Conservation (phyloP, 495 filamentous ascomycete species). For the Barbatosphaeria neglecta region DNA sequence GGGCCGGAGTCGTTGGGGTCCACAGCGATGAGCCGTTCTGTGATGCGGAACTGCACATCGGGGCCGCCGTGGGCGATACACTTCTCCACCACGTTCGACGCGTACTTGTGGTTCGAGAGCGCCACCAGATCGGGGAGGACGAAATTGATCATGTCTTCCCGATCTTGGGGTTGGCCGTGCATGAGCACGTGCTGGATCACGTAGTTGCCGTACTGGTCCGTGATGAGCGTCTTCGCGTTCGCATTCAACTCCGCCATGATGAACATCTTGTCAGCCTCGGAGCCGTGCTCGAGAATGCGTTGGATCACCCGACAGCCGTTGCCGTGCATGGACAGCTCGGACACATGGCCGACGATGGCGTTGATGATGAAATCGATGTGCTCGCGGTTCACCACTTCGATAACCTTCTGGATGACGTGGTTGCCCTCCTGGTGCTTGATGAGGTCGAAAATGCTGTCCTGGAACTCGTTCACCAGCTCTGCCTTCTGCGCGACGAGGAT, state of each 20-base stretch:
- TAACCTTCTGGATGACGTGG: constrained; percentile 92
- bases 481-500: constrained; percentile 85
- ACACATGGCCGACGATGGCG: constrained; percentile 72
- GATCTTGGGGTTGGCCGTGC: constrained; percentile 67
- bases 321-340: constrained; percentile 61
- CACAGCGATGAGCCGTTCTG: constrained; percentile 47
- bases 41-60: constrained; percentile 60
- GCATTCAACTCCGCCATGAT: constrained; percentile 72
- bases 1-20: constrained; percentile 55
- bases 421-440: constrained; percentile 91
- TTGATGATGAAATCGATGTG: constrained; percentile 85
- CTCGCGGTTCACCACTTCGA: constrained; percentile 70
- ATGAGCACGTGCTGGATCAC: constrained; percentile 90
- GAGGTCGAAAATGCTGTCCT: constrained; percentile 64
- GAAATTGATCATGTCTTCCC: constrained; percentile 56
- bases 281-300: constrained; percentile 78
- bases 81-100: constrained; percentile 95
- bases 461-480: constrained; percentile 70
- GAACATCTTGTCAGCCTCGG: constrained; percentile 52
- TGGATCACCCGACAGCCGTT: constrained; percentile 95
- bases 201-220: constrained; percentile 93
- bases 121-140: constrained; percentile 61
- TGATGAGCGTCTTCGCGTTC: constrained; percentile 59
- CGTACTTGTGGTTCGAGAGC: constrained; percentile 90
- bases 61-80: constrained; percentile 65